Conservation (phyloP, 2,329 filamentous ascomycete genomes). For the Sporothrix phasma region DNA sequence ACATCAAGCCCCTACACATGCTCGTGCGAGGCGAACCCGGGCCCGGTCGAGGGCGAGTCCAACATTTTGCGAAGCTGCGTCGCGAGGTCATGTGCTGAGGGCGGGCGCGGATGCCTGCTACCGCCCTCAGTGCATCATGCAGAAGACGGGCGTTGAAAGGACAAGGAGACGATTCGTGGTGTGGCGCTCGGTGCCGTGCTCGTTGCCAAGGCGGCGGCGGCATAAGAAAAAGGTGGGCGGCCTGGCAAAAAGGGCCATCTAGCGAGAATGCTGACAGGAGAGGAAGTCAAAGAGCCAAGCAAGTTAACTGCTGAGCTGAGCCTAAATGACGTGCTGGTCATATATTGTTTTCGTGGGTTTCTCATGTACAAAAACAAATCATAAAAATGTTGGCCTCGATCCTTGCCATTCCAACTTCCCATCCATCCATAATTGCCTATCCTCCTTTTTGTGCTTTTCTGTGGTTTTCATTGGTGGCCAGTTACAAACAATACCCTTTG, state of each 20-base stretch:
- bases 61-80: slow-evolving; percentile 22
- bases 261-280: too few species aligned
- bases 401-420: background rate
- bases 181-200: slow-evolving; percentile 4
- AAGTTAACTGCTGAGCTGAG: too few species aligned
- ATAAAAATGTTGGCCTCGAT: background rate
- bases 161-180: slow-evolving; percentile 21
- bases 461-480: background rate
- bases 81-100: slow-evolving; percentile 16
- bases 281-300: too few species aligned
- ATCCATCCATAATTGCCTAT: background rate
- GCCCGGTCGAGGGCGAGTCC: slow-evolving; percentile 30
- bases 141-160: slow-evolving; percentile 29
- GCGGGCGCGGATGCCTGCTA: too few species aligned
- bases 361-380: background rate
- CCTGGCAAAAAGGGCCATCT: too few species aligned
- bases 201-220: background rate
- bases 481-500: background rate
- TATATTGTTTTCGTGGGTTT: background rate
- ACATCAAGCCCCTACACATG: slow-evolving; percentile 33
- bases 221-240: background rate
- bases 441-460: background rate
- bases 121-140: slow-evolving; percentile 21
- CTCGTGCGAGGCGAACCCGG: slow-evolving; percentile 37
- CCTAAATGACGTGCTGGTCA: background rate